Conservation (phyloP, 495 filamentous ascomycete genomes). For the Mycothermus thermophilus region DNA sequence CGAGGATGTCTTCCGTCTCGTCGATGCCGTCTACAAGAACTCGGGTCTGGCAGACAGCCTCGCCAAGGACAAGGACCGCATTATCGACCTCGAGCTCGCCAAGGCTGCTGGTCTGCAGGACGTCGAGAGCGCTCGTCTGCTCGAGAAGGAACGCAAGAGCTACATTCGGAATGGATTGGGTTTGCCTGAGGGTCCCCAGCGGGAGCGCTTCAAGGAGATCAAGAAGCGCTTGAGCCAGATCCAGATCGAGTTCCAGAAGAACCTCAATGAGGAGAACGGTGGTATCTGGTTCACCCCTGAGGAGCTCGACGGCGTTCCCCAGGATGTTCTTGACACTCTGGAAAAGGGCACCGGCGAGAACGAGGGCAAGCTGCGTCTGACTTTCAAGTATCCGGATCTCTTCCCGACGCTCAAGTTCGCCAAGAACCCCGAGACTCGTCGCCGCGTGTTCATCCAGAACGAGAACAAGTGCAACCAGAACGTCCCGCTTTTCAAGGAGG, state of each 20-base stretch:
- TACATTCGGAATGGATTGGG: constrained; percentile 45
- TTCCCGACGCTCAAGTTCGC: constrained; percentile 47
- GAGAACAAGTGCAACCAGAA: constrained; percentile 71
- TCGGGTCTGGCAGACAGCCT: constrained; percentile 29
- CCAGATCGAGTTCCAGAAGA: constrained; percentile 43
- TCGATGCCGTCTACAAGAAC: constrained; percentile 38
- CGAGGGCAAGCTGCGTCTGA: constrained; percentile 43
- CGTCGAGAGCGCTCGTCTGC: constrained; percentile 36
- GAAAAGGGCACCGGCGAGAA: constrained; percentile 61
- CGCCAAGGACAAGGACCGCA: constrained; percentile 20
- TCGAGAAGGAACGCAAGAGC: constrained; percentile 45
- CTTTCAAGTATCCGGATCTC: constrained; percentile 52
- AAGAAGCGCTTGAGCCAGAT: constrained; percentile 47
- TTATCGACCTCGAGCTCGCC: constrained; percentile 18
- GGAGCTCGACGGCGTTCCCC: constrained; percentile 45
- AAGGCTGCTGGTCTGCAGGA: constrained; percentile 22
- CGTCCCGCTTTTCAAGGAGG: constrained; percentile 70
- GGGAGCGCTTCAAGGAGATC: constrained; percentile 51
- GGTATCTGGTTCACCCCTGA: constrained; percentile 46
- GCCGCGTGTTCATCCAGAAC: constrained; percentile 42
- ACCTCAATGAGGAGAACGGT: constrained; percentile 47
- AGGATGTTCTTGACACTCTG: constrained; percentile 42
- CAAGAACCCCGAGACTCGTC: constrained; percentile 39
- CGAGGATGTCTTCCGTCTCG: constrained; percentile 45
- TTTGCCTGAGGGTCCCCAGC: constrained; percentile 37